Percentiles rank a stretch among this genome's conserved stretches.
Evolutionary conservation across 495 filamentous ascomycete genomes (phyloP).

Genomic region (Hamigera avellanea): DNA sequence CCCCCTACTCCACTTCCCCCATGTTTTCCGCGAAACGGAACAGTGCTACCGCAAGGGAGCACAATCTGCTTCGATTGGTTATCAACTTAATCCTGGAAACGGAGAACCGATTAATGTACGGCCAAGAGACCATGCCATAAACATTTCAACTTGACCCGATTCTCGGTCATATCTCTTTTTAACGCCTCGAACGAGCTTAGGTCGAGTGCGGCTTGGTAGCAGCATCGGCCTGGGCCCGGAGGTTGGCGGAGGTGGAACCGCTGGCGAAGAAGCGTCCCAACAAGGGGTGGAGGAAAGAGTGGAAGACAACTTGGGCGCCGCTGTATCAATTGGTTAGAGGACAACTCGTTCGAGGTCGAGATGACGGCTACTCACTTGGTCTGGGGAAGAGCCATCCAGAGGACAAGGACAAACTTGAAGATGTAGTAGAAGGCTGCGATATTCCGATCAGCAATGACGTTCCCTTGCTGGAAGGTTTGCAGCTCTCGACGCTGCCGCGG

Average conservation of each 20-base stretch:
- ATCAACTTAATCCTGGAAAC: background rate
- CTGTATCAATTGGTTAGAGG: slow-evolving; percentile 36
- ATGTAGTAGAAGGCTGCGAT: slow-evolving; percentile 88
- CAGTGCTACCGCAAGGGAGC: no score
- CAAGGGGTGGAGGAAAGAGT: slow-evolving; percentile 84
- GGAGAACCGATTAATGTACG: slow-evolving; percentile 12
- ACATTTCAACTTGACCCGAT: slow-evolving; percentile 6
- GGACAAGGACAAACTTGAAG: slow-evolving; percentile 94
- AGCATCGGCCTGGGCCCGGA: slow-evolving; percentile 82
- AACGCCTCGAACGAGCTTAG: slow-evolving; percentile 8
- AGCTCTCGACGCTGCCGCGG: background rate
- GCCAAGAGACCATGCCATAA: slow-evolving; percentile 1
- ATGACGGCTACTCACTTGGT: slow-evolving; percentile 55
- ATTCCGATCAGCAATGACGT: slow-evolving; percentile 5
- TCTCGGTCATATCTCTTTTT: slow-evolving; percentile 4
- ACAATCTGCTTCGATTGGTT: no score
- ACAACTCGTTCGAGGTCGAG: background rate
- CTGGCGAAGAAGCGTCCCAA: slow-evolving; percentile 78
- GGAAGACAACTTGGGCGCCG: slow-evolving; percentile 92
- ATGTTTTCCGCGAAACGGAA: no score
- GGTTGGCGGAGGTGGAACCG: slow-evolving; percentile 72
- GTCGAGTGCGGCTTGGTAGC: slow-evolving; percentile 40
- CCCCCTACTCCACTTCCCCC: no score
- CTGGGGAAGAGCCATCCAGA: slow-evolving; percentile 94
- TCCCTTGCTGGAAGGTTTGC: background rate